phyloP scores from a whole-genome alignment of 768 basidiomycete species.

The Rhizopogon vesiculosus region DNA sequence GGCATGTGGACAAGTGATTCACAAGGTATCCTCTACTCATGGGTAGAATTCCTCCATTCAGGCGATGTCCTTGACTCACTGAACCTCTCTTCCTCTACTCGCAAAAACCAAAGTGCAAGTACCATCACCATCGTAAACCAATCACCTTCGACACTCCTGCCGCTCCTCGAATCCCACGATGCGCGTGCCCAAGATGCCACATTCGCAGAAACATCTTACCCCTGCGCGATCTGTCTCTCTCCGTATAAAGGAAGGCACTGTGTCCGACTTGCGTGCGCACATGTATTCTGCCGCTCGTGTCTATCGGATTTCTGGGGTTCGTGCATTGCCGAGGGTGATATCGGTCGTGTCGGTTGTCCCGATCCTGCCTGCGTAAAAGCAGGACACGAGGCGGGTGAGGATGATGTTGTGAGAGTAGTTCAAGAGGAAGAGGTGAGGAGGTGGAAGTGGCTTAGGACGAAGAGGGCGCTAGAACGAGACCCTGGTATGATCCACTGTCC shows the following conservation, averaged over 20 bases:
- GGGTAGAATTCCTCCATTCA: constrained; percentile 68
- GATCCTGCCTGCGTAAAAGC: constrained; percentile 74
- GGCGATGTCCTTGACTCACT: constrained; percentile 57
- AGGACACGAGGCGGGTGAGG: constrained; percentile 52
- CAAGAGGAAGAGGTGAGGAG: constrained; percentile 58
- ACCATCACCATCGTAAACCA: constrained; percentile 48
- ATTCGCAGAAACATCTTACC: constrained; percentile 64
- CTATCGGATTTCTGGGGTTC: constrained; percentile 78
- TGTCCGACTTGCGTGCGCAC: constrained; percentile 62
- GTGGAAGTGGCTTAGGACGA: constrained; percentile 77
- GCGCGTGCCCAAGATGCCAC: constrained; percentile 37
- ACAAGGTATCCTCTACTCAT: constrained; percentile 58
- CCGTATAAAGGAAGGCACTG: constrained; percentile 74
- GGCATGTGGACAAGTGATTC: constrained; percentile 55
- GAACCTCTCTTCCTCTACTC: constrained; percentile 16
- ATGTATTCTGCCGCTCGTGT: constrained; percentile 83
- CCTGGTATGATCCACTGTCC: constrained; percentile 81
- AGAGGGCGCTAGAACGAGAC: constrained; percentile 71
- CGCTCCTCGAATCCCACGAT: constrained; percentile 47
- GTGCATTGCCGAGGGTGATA: constrained; percentile 75
- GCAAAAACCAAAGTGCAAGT: constrained; percentile 3
- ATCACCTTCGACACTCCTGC: constrained; percentile 47
- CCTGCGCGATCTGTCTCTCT: constrained; percentile 74
- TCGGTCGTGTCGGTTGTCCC: constrained; percentile 75
- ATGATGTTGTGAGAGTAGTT: constrained; percentile 70